phyloP scores from a whole-genome alignment of 2,329 filamentous ascomycete species.

The Botrytis galanthina region DNA sequence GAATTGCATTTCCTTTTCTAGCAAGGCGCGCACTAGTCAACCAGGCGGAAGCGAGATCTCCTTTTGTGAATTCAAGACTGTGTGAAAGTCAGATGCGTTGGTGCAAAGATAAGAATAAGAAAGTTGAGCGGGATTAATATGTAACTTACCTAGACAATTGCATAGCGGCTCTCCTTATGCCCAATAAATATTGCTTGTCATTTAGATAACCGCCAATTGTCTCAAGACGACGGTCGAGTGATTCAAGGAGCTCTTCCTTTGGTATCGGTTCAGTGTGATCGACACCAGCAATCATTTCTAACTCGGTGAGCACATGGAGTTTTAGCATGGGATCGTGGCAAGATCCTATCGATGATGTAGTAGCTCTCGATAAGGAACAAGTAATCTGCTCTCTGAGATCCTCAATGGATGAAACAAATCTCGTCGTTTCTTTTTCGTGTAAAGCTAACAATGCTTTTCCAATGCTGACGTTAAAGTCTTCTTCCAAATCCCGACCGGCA shows the following conservation, averaged over 20 bases:
- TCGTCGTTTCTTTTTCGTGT: constrained; percentile 48
- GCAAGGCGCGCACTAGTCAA: constrained; percentile 80
- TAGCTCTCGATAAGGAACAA: constrained; percentile 70
- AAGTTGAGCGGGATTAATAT: not conserved
- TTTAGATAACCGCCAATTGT: constrained; percentile 83
- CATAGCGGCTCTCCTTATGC: constrained; percentile 84
- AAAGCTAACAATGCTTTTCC: constrained; percentile 65
- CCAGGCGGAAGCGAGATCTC: constrained; percentile 82
- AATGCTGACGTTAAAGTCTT: constrained; percentile 81
- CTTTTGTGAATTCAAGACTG: constrained; percentile 57
- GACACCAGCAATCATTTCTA: constrained; percentile 69
- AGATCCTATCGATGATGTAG: constrained; percentile 76
- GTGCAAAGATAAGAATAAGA: not conserved
- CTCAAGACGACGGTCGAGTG: constrained; percentile 75
- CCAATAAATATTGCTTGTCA: constrained; percentile 92
- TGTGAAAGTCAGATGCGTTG: constrained; percentile 34
- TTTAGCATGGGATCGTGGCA: constrained; percentile 84
- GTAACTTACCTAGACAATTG: constrained; percentile 63
- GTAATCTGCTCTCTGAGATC: constrained; percentile 68
- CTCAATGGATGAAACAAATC: constrained; percentile 58
- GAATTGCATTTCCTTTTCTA: constrained; percentile 77
- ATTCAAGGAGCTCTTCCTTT: constrained; percentile 48
- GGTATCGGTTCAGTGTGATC: constrained; percentile 39
- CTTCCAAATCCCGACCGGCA: constrained; percentile 45
- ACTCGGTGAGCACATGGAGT: constrained; percentile 81